Evolutionary conservation across 1,284 basidiomycete genomes (phyloP).

Genomic region (Clitocybe nebularis): DNA sequence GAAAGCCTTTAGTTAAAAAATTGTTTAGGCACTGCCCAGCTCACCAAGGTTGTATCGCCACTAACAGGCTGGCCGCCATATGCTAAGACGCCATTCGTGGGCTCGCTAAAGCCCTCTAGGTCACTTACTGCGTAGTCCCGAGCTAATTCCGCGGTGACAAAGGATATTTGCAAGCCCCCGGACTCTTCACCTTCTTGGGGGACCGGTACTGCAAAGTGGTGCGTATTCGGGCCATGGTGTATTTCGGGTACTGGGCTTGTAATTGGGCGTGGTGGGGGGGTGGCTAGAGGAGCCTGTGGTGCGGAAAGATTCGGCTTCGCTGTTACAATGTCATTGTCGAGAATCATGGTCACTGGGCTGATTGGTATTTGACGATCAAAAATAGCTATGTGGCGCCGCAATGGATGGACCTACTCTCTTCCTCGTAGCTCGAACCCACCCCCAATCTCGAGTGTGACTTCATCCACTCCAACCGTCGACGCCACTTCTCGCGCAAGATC

Average conservation of each 20-base stretch:
- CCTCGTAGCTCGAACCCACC: slow-evolving; percentile 20
- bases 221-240: no score
- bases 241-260: background rate
- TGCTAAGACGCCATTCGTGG: slow-evolving; percentile 17
- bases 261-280: background rate
- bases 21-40: no score
- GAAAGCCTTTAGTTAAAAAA: background rate
- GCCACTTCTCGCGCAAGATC: slow-evolving; percentile 17
- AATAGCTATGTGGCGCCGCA: background rate
- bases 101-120: slow-evolving; percentile 10
- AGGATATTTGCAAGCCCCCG: slow-evolving; percentile 14
- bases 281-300: background rate
- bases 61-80: slow-evolving; percentile 19
- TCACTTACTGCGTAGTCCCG: slow-evolving; percentile 14
- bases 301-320: slow-evolving; percentile 1
- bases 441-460: slow-evolving; percentile 17
- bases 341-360: slow-evolving; percentile 3
- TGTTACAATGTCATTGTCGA: slow-evolving; percentile 6
- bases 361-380: slow-evolving; percentile 3
- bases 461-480: slow-evolving; percentile 7
- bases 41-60: slow-evolving; percentile 19
- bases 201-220: no score
- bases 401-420: slow-evolving; percentile 16
- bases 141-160: slow-evolving; percentile 19
- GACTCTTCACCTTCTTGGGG: no score